These are phyloP conservation scores for Penicillium psychrosexuale DNA, from an alignment of 2,329 filamentous ascomycete species.

Conservation along the genomic window DNA sequence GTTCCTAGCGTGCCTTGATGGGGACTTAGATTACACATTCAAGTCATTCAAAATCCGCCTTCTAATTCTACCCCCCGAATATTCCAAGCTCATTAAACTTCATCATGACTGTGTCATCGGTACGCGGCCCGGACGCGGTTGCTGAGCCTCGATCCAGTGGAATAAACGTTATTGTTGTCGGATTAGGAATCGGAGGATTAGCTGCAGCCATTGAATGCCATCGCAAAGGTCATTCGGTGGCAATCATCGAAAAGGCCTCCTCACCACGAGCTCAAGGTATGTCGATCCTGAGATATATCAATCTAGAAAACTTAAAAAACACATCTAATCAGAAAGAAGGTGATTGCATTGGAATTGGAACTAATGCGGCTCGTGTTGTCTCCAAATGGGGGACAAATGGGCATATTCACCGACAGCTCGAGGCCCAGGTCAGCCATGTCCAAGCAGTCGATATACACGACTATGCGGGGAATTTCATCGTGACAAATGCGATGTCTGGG, in stretches of 20 bases:
- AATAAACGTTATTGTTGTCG: conserved; percentile 15
- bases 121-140: background rate
- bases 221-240: conserved; percentile 9
- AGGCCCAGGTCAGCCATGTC: background rate
- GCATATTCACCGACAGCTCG: background rate
- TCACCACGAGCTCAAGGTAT: conserved; percentile 2
- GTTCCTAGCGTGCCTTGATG: background rate
- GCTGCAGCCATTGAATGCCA: conserved; percentile 13
- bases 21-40: background rate
- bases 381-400: conserved; percentile 7
- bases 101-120: background rate
- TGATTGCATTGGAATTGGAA: conserved; percentile 9
- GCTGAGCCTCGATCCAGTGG: background rate
- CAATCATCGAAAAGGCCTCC: conserved; percentile 6
- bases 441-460: background rate
- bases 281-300: background rate
- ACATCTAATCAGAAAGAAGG: conserved; percentile 1
- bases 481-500: background rate
- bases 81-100: background rate
- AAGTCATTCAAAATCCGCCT: background rate
- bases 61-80: background rate
- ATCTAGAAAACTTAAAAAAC: background rate
- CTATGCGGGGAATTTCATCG: background rate
- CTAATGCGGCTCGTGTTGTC: conserved; percentile 6
- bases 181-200: conserved; percentile 8